These are phyloP conservation scores for Collybia sp. DNA, from an alignment of 768 basidiomycete genomes.

Conservation along the genomic window DNA sequence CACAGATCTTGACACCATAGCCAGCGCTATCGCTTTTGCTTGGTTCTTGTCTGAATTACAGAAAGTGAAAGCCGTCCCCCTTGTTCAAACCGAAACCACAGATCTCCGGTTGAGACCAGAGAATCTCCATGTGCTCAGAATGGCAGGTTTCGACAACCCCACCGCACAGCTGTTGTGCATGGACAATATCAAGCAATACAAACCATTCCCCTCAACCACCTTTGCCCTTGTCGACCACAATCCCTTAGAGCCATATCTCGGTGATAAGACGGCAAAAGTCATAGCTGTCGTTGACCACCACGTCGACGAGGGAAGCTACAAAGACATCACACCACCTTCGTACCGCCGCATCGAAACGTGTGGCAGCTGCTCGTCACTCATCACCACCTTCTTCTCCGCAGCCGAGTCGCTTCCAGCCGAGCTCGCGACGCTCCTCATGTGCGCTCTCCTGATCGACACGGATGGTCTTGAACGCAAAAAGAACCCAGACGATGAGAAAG, in stretches of 20 bases:
- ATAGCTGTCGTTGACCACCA: conserved; percentile 89
- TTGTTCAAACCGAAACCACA: conserved; percentile 61
- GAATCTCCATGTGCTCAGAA: conserved; percentile 71
- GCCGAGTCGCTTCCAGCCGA: conserved; percentile 42
- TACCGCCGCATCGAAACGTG: conserved; percentile 64
- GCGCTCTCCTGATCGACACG: conserved; percentile 85
- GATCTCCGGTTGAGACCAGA: conserved; percentile 84
- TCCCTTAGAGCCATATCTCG: conserved; percentile 30
- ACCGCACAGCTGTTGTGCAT: conserved; percentile 58
- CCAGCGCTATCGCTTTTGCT: conserved; percentile 80
- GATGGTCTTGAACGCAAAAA: conserved; percentile 53
- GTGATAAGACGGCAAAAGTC: conserved; percentile 42
- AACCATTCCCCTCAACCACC: conserved; percentile 43
- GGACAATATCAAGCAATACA: conserved; percentile 53
- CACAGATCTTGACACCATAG: conserved; percentile 86
- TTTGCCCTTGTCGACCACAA: conserved; percentile 95
- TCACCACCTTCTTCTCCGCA: conserved; percentile 28
- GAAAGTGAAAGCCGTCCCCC: conserved; percentile 58
- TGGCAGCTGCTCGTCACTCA: conserved; percentile 77
- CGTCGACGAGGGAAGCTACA: conserved; percentile 72
- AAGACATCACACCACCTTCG: conserved; percentile 37
- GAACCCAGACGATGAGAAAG: conserved; percentile 58
- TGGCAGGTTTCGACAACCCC: conserved; percentile 48
- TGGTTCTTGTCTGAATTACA: conserved; percentile 62
- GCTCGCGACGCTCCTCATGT: conserved; percentile 75